These are phyloP conservation scores for Neurospora cerealis DNA, from an alignment of 495 filamentous ascomycete species.

Conservation along the genomic window DNA sequence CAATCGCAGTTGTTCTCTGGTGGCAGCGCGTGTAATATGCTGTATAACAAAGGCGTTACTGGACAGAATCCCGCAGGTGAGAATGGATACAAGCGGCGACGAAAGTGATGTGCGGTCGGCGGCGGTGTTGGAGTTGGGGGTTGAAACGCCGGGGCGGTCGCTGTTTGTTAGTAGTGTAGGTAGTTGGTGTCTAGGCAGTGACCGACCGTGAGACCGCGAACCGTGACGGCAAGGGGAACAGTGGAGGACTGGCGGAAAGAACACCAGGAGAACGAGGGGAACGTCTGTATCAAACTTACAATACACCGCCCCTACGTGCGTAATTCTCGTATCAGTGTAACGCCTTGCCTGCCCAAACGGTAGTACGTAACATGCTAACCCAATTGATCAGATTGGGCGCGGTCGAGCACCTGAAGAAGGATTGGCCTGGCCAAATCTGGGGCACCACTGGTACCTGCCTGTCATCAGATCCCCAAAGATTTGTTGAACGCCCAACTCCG, in stretches of 20 bases:
- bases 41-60: neutral
- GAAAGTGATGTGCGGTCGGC: neutral
- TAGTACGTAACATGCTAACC: neutral
- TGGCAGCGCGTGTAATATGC: neutral
- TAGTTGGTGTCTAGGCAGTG: neutral
- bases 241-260: neutral
- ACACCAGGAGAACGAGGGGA: neutral
- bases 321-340: neutral
- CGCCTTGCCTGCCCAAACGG: neutral
- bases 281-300: neutral
- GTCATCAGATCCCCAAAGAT: neutral
- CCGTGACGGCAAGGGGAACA: neutral
- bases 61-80: neutral
- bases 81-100: neutral
- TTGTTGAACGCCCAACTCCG: neutral
- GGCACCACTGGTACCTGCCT: neutral
- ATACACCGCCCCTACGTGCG: neutral
- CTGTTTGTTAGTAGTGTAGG: neutral
- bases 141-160: neutral
- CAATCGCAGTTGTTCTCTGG: neutral
- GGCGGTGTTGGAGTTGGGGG: neutral
- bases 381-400: neutral
- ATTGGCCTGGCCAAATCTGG: neutral
- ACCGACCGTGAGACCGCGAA: neutral
- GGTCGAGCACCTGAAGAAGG: neutral